Percentiles rank a stretch among this genome's conserved stretches.
Conservation (phyloP, 2,329 filamentous ascomycete genomes). For the Neofusicoccum sp. region DNA sequence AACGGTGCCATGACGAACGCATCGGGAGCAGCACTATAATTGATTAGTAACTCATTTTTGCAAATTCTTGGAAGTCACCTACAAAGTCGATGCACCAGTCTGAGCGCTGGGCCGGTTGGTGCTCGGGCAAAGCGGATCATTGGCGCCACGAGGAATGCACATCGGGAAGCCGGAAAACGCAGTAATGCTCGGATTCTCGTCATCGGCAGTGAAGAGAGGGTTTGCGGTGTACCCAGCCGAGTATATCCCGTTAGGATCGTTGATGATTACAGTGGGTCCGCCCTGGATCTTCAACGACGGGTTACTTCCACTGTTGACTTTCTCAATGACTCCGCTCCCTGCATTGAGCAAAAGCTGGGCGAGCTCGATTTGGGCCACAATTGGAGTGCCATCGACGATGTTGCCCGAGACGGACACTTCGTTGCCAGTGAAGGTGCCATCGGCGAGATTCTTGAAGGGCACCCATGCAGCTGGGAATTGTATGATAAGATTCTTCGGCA, state of each 20-base stretch:
- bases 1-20: slow-evolving; percentile 43
- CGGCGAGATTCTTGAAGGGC: slow-evolving; percentile 37
- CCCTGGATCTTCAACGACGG: slow-evolving; percentile 38
- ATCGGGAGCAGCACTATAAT: slow-evolving; percentile 29
- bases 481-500: slow-evolving; percentile 52
- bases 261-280: slow-evolving; percentile 40
- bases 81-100: not conserved
- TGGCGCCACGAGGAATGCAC: slow-evolving; percentile 48
- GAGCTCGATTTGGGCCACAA: slow-evolving; percentile 41
- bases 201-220: slow-evolving; percentile 50
- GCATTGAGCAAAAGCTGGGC: slow-evolving; percentile 37
- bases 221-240: slow-evolving; percentile 37
- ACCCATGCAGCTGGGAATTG: slow-evolving; percentile 50
- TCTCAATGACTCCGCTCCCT: slow-evolving; percentile 37
- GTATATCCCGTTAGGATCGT: slow-evolving; percentile 49
- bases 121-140: slow-evolving; percentile 36
- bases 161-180: slow-evolving; percentile 54
- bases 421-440: slow-evolving; percentile 16
- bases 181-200: slow-evolving; percentile 48
- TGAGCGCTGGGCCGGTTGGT: slow-evolving; percentile 36
- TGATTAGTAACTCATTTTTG: not conserved
- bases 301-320: slow-evolving; percentile 29
- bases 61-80: slow-evolving; percentile 21
- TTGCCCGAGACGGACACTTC: slow-evolving; percentile 39
- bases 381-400: slow-evolving; percentile 35